These are phyloP conservation scores for Buddleja alternifolia DNA, from an alignment of 257 asterid genomes.

Conservation along the genomic window DNA sequence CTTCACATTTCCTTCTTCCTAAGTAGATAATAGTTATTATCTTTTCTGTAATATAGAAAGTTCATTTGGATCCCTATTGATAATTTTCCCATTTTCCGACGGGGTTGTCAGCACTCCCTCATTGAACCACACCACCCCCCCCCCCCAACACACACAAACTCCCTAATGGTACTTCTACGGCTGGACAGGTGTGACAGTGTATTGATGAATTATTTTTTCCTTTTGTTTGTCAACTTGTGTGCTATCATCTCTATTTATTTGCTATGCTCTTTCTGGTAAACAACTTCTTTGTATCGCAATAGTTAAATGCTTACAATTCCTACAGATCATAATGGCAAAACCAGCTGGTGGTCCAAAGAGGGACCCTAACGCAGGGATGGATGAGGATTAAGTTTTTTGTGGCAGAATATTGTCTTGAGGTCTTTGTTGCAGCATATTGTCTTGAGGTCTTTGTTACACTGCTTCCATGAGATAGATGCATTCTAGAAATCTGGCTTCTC, in stretches of 20 bases:
- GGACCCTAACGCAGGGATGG: conserved; percentile 41
- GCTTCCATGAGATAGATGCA: conserved; percentile 3
- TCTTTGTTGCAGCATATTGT: background rate
- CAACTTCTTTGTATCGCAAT: background rate
- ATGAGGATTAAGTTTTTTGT: conserved; percentile 42
- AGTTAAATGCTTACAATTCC: background rate
- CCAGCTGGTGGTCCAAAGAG: conserved; percentile 61
- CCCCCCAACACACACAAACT: background rate
- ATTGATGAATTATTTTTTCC: background rate
- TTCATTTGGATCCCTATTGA: background rate
- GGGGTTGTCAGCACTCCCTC: background rate
- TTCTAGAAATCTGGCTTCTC: conserved; percentile 1
- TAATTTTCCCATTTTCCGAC: background rate
- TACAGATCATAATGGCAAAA: conserved; percentile 63
- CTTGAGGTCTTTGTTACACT: conserved; percentile 15
- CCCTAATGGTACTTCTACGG: background rate
- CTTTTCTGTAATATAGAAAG: background rate
- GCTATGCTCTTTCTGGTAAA: background rate
- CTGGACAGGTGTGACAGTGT: no score
- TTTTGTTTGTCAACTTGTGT: background rate
- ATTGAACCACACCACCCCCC: background rate
- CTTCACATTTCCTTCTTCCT: no score
- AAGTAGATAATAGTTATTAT: no score
- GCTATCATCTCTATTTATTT: background rate
- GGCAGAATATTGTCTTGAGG: conserved; percentile 7